Evolutionary conservation across 805 yeast genomes (phyloP).

Genomic region (Pichia kluyveri): DNA sequence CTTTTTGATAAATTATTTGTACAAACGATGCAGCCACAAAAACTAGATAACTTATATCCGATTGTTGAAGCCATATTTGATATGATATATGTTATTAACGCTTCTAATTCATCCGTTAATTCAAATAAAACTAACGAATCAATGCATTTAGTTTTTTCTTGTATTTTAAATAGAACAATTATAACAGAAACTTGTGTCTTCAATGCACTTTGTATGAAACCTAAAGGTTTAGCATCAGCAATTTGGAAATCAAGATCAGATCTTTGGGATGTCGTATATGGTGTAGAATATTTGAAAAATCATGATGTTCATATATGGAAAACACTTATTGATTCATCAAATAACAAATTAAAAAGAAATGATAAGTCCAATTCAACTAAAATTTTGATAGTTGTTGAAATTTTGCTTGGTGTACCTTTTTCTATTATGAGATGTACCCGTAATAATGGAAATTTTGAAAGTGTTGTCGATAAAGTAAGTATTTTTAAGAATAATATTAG

Average conservation of each 20-base stretch:
- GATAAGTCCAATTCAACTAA: conserved; percentile 21
- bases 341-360: conserved; percentile 27
- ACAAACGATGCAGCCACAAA: not conserved
- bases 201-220: conserved; percentile 4
- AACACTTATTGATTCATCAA: conserved; percentile 41
- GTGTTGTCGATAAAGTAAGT: conserved; percentile 39
- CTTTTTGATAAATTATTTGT: not conserved
- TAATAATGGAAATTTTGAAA: conserved; percentile 38
- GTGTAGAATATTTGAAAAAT: conserved; percentile 6
- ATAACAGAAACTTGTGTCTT: conserved; percentile 1
- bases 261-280: conserved; percentile 10
- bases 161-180: not conserved
- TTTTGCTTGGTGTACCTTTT: conserved; percentile 48
- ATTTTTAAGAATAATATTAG: conserved; percentile 16
- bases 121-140: not conserved
- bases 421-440: conserved; percentile 69
- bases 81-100: not conserved
- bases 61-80: not conserved
- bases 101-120: not conserved
- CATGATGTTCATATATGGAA: conserved; percentile 49
- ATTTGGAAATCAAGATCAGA: conserved; percentile 7
- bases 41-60: not conserved
- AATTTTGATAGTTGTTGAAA: conserved; percentile 1
- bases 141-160: not conserved
- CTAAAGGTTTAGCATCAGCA: not conserved